Base-by-base conservation (phyloP, 2,329 filamentous ascomycete species). In the Phialophora expanda region DNA sequence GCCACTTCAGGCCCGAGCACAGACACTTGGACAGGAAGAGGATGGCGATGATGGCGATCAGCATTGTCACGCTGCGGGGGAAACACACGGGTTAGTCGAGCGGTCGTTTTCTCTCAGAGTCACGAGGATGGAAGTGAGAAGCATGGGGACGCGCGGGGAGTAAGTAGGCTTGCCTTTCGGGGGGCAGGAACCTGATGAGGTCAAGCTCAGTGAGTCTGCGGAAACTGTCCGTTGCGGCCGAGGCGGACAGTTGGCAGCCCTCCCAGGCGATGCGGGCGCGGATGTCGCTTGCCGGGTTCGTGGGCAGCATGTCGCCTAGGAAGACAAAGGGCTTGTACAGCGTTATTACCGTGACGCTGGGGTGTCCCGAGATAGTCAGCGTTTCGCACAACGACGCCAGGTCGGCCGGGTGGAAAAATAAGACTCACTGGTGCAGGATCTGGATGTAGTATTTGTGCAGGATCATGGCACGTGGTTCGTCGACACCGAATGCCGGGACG, bases 381-480 rank as follows among this genome's bases (percentile, higher is more conserved):
- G 14, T 8, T 8, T 14, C 9, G 8, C 55, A 22, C 6, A n/a
- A 28, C 6, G 9, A 22, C n/a, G 30, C 17, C 5, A 56, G 61
- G 4, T n/a, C 17, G 5, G 17, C 34, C 3, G 28, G 4, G 41
- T 0, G 51, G 22, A 20, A 26, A 11, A 8, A 8, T n/a, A 28
- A 34, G 14, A 60, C 62, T 64, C 30, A 64, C 62, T 64, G 62
- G 24, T 64, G 50, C 9, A 59, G 26, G 20, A 60, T 64, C 24
- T 64, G 62, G n/a, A 64, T 54, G 50, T 54, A 64, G 50, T 64
- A 50, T 38, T 60, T 64, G 56, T 64, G 62, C 32, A 64, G 38
- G 3, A 44, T 56, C 48, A 60, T 59, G 22, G 48, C 55, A 5
- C 34, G 30, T 44, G 56, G 56, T 17, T 64, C 62, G 22, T 55